Percentiles rank a stretch among this genome's conserved stretches.
Evolutionary conservation across 352 stramenopile species (phyloP).

Genomic region (Phytophthora multivora): DNA sequence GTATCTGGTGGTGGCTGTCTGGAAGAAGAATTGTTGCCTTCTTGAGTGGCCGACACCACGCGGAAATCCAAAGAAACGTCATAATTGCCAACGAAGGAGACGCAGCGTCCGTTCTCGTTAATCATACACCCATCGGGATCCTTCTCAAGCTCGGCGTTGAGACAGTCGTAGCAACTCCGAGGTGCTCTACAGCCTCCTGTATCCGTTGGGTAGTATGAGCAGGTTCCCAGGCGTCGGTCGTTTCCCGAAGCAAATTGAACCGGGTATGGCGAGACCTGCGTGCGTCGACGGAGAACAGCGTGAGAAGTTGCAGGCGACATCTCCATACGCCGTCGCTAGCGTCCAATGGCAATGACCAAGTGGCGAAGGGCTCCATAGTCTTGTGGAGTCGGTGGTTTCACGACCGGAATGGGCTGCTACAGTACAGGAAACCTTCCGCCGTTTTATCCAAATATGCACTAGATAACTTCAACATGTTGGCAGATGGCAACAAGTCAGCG

Average conservation of each 20-base stretch:
- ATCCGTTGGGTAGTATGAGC: slow-evolving; percentile 39
- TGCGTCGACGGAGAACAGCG: slow-evolving; percentile 9
- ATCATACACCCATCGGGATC: slow-evolving; percentile 39
- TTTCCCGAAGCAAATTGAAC: neutral
- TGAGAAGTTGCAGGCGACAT: slow-evolving; percentile 11
- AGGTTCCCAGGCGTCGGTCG: slow-evolving; percentile 25
- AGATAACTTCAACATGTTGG: slow-evolving; percentile 19
- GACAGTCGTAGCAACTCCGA: slow-evolving; percentile 49
- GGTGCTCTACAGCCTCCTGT: slow-evolving; percentile 26
- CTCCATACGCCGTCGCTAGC: slow-evolving; percentile 4
- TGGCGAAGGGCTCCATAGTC: slow-evolving; percentile 10
- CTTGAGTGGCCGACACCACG: slow-evolving; percentile 2
- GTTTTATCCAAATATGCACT: slow-evolving; percentile 7
- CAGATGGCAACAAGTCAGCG: slow-evolving; percentile 7
- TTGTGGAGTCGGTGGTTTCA: slow-evolving; percentile 21
- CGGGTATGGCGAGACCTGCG: neutral
- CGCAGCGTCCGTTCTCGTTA: slow-evolving; percentile 28
- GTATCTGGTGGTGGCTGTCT: too few species aligned
- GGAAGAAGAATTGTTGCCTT: neutral
- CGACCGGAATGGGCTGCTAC: neutral
- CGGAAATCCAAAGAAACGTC: slow-evolving; percentile 33
- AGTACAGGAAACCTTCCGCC: neutral
- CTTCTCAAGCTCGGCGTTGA: slow-evolving; percentile 30
- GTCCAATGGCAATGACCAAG: slow-evolving; percentile 18
- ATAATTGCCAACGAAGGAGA: slow-evolving; percentile 34